Base-by-base conservation (phyloP, 2,329 filamentous ascomycete genomes). In the Penicillium sumatraense region DNA sequence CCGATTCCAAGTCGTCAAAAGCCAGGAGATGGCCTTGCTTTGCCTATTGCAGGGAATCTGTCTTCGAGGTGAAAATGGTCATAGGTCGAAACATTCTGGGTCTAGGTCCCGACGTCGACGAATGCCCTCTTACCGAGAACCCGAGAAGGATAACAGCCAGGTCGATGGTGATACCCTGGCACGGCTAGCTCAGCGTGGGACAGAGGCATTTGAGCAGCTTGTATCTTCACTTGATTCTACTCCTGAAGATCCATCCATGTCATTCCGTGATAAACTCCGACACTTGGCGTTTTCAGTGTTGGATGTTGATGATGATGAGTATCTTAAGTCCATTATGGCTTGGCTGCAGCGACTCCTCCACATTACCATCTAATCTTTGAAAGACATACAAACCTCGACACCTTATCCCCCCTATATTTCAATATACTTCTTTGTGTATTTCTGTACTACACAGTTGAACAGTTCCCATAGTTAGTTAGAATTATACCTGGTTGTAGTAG, bases 1-100 rank as follows among this genome's bases (percentile, higher is more conserved):
- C 58, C 84, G 89, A 53, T 88, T 97, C 63, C 83, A 83, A 1
- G 75, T 93, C 13, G 75, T 98, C 0, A 77, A 81, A 9, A 66
- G 82, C 16, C 73, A 83, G 2, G 82, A 87, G 7, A 89, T 88
- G 84, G 80, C 81, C 6, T 78, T 96, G 3, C 79, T 98, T 5
- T 82, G 83, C 54, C 86, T 93, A 59, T 69, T 97, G 1, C 88
- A 96, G 66, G 88, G 89, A 55, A 70, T 96, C 45, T 86, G 84
- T 24, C 71, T 81, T 44, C 70, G 73, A 23, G 82, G 80, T 23
- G 65, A 71, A 6, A 60, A 68, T 3, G 42, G 42, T 21, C 26
- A 27, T 8, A 26, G 26, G 20, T 44, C 38, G 16, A 9, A 13
- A 13, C 20, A 44, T 44, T 5, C 41, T 29, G 20, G n/a, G 10